These are phyloP conservation scores for Blastomyces parvus DNA, from an alignment of 2,329 filamentous ascomycete species.

Conservation along the genomic window DNA sequence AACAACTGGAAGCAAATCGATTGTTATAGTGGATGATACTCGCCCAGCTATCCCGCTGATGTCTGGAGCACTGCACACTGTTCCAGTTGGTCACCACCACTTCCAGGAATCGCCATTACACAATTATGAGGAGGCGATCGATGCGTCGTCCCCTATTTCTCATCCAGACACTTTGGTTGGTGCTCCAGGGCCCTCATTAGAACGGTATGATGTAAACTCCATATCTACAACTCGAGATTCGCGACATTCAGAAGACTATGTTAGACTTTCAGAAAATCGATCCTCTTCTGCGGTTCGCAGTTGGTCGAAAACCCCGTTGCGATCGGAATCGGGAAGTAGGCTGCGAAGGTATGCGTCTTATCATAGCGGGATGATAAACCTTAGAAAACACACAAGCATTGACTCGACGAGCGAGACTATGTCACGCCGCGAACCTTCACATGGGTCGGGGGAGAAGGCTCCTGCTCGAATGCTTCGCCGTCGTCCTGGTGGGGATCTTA, in stretches of 20 bases:
- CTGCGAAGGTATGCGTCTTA: conserved; percentile 39
- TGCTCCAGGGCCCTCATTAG: conserved; percentile 3
- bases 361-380: conserved; percentile 33
- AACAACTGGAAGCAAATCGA: conserved; percentile 77
- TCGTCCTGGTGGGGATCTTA: conserved; percentile 64
- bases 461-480: conserved; percentile 53
- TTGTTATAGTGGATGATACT: conserved; percentile 71
- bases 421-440: conserved; percentile 10
- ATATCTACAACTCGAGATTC: neutral
- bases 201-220: neutral
- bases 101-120: neutral
- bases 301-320: conserved; percentile 20
- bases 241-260: conserved; percentile 1
- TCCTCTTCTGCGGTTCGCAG: conserved; percentile 20
- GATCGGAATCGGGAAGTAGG: conserved; percentile 27
- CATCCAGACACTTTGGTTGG: conserved; percentile 2
- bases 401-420: conserved; percentile 13
- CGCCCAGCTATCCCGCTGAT: conserved; percentile 32
- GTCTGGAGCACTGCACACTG: conserved; percentile 27
- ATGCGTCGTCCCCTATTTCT: conserved; percentile 4
- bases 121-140: neutral
- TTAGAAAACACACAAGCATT: conserved; percentile 22
- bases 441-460: conserved; percentile 20
- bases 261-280: neutral
- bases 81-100: neutral